Evolutionary conservation across 805 yeast genomes (phyloP), one percentile per base, ranked within the genome.

Genomic region (Ogataea paradorogensis): DNA sequence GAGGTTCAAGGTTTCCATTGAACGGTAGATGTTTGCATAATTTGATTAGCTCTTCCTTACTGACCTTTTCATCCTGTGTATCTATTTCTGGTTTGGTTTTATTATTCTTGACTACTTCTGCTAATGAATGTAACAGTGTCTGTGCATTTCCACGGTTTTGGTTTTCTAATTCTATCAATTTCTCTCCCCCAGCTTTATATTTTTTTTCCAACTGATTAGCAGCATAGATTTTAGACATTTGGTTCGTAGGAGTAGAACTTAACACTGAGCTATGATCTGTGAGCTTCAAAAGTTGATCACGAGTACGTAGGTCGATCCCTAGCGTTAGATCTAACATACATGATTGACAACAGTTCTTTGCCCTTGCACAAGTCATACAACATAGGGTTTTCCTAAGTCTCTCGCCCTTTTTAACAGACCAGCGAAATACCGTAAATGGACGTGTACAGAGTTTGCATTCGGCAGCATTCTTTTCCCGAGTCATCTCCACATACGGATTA

Each of bases 371-470:
- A 0, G 90, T 78, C 25, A 66, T 57, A 63, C 99, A 91, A 14
- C 91, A 76, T 1, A 78, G 61, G 2, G 96, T 88, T 50, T 75
- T 78, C 42, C 73, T 71, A 45, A 77, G 64, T 33, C 66, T 63
- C 14, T 67, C 69, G 30, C 59, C 66, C 41, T 61, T 63, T 28
- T 62, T 64, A 13, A 75, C 73, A 42, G 73, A 70, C 96, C 96
- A 87, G 40, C 83, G 73, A 57, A 76, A 91, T 1, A 82, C 80
- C 0, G 90, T 82, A 65, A 83, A 91, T 1, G 95, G 89, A 34
- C 95, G 64, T 0, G 95, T 82, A 56, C 98, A 91, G 11, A 84
- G 64, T 56, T 82, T 82, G 59, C 98, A 91, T 56, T 84, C 84
- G n/a, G 75, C 82, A 1, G 96, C 96, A 38, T 73, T 64, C 9